A percentile compares a stretch with the other conserved stretches of the same genome.
Evolutionary conservation across 768 basidiomycete genomes (phyloP).

Genomic region (Brasilioporus rufonigricans): DNA sequence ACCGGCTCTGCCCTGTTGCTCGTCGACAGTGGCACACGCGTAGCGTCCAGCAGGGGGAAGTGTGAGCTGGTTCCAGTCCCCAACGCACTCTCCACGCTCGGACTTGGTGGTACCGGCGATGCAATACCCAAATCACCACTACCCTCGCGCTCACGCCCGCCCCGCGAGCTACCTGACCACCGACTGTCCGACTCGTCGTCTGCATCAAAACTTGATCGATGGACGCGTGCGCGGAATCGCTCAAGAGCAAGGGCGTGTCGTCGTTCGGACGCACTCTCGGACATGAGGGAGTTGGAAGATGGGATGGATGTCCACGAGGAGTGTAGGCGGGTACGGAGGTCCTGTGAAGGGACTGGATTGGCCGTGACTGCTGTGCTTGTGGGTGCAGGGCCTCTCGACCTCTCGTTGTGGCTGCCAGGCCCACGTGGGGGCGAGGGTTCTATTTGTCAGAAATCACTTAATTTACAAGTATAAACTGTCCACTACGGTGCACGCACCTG

Average conservation of each 20-base stretch:
- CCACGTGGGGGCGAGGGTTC: slow-evolving; percentile 18
- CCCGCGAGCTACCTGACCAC: slow-evolving; percentile 20
- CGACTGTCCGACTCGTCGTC: slow-evolving; percentile 26
- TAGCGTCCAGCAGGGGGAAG: slow-evolving; percentile 3
- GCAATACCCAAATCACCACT: slow-evolving; percentile 5
- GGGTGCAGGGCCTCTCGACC: slow-evolving; percentile 15
- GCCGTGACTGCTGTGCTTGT: slow-evolving; percentile 1
- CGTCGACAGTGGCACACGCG: neutral
- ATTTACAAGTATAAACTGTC: neutral
- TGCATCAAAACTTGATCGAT: slow-evolving; percentile 22
- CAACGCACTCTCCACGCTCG: slow-evolving; percentile 14
- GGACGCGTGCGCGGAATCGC: slow-evolving; percentile 28
- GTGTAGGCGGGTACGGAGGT: slow-evolving; percentile 18
- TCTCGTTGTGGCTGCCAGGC: slow-evolving; percentile 9
- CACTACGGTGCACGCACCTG: slow-evolving; percentile 9
- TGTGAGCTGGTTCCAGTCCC: slow-evolving; percentile 7
- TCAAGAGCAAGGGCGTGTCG: slow-evolving; percentile 38
- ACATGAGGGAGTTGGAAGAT: slow-evolving; percentile 40
- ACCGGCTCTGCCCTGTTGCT: slow-evolving; percentile 6
- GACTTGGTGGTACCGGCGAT: slow-evolving; percentile 15
- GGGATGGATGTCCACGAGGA: slow-evolving; percentile 32
- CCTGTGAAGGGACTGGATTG: slow-evolving; percentile 11
- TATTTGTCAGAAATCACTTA: slow-evolving; percentile 11
- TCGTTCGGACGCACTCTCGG: slow-evolving; percentile 44
- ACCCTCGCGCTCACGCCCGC: slow-evolving; percentile 14